phyloP scores from a whole-genome alignment of 768 basidiomycete species.

The Pisolithus orientalis region DNA sequence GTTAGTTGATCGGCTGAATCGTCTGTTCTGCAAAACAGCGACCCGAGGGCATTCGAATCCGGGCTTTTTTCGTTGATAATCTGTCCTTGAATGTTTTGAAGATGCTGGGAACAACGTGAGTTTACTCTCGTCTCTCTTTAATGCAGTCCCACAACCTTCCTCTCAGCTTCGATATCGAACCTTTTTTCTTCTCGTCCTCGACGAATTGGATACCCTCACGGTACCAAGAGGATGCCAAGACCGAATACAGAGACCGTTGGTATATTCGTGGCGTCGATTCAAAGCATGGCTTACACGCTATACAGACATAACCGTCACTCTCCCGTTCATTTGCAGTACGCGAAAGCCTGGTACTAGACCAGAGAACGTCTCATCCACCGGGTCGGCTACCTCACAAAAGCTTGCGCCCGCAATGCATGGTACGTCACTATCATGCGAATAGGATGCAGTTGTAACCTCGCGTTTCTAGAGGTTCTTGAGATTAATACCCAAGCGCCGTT shows the following conservation, averaged over 20 bases:
- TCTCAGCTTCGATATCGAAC: too few species aligned
- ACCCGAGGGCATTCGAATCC: conserved; percentile 20
- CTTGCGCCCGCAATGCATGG: neutral
- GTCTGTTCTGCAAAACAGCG: conserved; percentile 9
- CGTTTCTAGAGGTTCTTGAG: too few species aligned
- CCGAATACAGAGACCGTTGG: conserved; percentile 26
- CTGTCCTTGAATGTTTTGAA: conserved; percentile 24
- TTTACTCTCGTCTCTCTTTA: too few species aligned
- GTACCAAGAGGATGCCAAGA: conserved; percentile 30
- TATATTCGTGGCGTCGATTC: too few species aligned
- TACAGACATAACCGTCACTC: too few species aligned
- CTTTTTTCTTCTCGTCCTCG: too few species aligned
- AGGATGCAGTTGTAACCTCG: neutral
- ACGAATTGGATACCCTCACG: conserved; percentile 39
- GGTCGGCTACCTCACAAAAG: too few species aligned
- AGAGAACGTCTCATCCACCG: conserved; percentile 5
- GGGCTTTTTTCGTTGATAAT: conserved; percentile 33
- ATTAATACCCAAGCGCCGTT: conserved; percentile 32
- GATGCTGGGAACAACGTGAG: too few species aligned
- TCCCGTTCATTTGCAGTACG: too few species aligned
- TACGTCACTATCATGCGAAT: neutral
- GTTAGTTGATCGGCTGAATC: too few species aligned
- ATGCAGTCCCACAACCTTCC: too few species aligned
- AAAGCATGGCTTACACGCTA: too few species aligned
- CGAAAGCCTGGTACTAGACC: conserved; percentile 24